Evolutionary conservation across 352 stramenopile genomes (phyloP).

Genomic region (Globisporangium rhizosaccharum): DNA sequence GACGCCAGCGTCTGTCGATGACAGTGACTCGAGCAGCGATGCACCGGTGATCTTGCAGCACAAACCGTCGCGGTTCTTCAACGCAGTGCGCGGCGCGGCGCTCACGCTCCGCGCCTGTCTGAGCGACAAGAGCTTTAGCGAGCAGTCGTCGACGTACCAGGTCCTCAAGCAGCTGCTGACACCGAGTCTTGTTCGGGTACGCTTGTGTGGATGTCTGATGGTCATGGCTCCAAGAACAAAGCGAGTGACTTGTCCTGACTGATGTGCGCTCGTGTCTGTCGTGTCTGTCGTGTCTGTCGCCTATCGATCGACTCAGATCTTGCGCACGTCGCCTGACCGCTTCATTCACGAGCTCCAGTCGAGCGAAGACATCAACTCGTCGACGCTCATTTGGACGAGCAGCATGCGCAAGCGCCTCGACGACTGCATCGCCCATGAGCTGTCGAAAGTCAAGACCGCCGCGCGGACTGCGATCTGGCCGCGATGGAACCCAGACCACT

Average conservation of each 20-base stretch:
- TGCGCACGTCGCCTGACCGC: conserved; percentile 46
- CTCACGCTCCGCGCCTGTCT: conserved; percentile 55
- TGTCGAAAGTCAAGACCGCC: conserved; percentile 63
- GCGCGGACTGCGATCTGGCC: conserved; percentile 52
- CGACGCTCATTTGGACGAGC: conserved; percentile 71
- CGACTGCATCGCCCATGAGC: conserved; percentile 44
- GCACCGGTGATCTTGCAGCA: conserved; percentile 18
- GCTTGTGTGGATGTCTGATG: conserved; percentile 3
- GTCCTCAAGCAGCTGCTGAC: conserved; percentile 77
- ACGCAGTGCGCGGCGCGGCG: conserved; percentile 48
- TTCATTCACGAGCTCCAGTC: conserved; percentile 62
- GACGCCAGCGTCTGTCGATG: conserved; percentile 16
- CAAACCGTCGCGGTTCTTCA: conserved; percentile 37
- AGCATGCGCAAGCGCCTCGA: conserved; percentile 61
- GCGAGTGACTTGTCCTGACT: not conserved
- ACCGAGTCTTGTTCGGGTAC: conserved; percentile 69
- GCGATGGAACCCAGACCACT: conserved; percentile 77
- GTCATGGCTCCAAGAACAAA: not conserved
- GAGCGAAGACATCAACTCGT: conserved; percentile 52
- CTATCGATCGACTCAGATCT: conserved; percentile 26
- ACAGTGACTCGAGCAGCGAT: conserved; percentile 17
- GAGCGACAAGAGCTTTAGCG: conserved; percentile 33
- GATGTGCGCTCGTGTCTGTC: not conserved
- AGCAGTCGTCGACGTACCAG: conserved; percentile 26
- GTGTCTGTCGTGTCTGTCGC: conserved; percentile 6